Conservation (phyloP, 805 yeast genomes). For the Metschnikowia shivogae region DNA sequence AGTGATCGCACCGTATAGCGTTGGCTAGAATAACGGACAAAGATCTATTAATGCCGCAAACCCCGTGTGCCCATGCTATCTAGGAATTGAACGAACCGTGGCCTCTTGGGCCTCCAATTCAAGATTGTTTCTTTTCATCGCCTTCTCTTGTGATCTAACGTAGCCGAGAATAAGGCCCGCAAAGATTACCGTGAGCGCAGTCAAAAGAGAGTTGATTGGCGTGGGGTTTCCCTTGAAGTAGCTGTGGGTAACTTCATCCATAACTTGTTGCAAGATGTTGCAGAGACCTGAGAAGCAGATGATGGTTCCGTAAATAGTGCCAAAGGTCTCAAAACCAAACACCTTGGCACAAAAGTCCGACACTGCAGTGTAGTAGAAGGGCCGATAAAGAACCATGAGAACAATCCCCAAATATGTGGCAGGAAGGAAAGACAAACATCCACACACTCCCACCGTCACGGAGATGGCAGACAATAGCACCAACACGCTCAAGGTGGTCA, state of each 20-base stretch:
- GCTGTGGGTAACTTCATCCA: slow-evolving; percentile 70
- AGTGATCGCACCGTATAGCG: too few relatives aligned
- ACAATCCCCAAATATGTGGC: slow-evolving; percentile 68
- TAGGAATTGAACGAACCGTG: slow-evolving; percentile 43
- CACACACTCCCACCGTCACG: slow-evolving; percentile 63
- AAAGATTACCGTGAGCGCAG: slow-evolving; percentile 49
- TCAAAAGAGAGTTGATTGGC: slow-evolving; percentile 64
- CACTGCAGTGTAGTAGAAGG: slow-evolving; percentile 88
- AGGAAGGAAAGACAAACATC: slow-evolving; percentile 52
- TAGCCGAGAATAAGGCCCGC: slow-evolving; percentile 44
- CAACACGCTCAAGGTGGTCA: slow-evolving; percentile 58
- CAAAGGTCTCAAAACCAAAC: slow-evolving; percentile 89
- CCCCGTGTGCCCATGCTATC: slow-evolving; percentile 3
- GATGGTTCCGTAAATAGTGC: slow-evolving; percentile 83
- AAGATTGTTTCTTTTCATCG: slow-evolving; percentile 46
- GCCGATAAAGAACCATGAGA: slow-evolving; percentile 76
- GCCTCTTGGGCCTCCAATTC: slow-evolving; percentile 66
- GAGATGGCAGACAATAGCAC: slow-evolving; percentile 52
- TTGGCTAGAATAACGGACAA: too few relatives aligned
- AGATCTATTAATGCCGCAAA: too few relatives aligned
- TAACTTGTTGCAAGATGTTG: slow-evolving; percentile 63
- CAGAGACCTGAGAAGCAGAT: slow-evolving; percentile 80
- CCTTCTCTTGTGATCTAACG: slow-evolving; percentile 39
- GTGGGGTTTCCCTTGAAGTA: slow-evolving; percentile 69
- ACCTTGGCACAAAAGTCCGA: slow-evolving; percentile 91